A percentile compares a stretch with the other conserved stretches of the same genome.
These are phyloP conservation scores for Pseudoturritis turrita DNA, from an alignment of 345 rosid genomes.

Conservation along the genomic window DNA sequence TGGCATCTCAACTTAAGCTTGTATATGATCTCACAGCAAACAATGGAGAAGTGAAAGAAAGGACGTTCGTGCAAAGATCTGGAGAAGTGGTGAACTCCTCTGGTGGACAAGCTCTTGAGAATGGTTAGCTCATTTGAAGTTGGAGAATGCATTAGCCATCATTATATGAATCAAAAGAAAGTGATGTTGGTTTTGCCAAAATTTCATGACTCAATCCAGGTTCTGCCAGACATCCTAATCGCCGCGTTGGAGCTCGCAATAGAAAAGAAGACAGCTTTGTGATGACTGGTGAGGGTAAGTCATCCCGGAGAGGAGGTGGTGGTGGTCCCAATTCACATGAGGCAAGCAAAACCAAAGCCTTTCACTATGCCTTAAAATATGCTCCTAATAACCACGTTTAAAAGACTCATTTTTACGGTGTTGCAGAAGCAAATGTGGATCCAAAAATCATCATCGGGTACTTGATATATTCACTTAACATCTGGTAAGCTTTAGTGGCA, in stretches of 20 bases:
- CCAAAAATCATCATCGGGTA: constrained; percentile 65
- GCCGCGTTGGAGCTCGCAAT: constrained; percentile 35
- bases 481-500: constrained; percentile 28
- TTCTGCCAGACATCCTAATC: constrained; percentile 36
- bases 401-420: constrained; percentile 14
- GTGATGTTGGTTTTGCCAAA: not conserved
- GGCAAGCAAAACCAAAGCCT: constrained; percentile 37
- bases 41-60: constrained; percentile 39
- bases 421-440: constrained; percentile 86
- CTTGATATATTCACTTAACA: constrained; percentile 37
- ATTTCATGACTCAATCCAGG: constrained; percentile 31
- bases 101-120: constrained; percentile 35
- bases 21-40: constrained; percentile 23
- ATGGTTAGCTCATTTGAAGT: constrained; percentile 34
- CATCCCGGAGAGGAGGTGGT: constrained; percentile 52
- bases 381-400: constrained; percentile 7
- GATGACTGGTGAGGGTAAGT: constrained; percentile 42
- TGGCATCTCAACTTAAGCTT: not conserved
- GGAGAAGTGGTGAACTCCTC: constrained; percentile 18
- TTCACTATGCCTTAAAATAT: not conserved
- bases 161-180: not conserved
- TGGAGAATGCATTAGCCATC: not conserved
- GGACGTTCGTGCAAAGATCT: constrained; percentile 18
- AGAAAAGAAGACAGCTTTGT: constrained; percentile 39
- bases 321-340: constrained; percentile 51